Evolutionary conservation across 2,329 filamentous ascomycete species (phyloP).

Genomic region (Colletotrichum spinosum): DNA sequence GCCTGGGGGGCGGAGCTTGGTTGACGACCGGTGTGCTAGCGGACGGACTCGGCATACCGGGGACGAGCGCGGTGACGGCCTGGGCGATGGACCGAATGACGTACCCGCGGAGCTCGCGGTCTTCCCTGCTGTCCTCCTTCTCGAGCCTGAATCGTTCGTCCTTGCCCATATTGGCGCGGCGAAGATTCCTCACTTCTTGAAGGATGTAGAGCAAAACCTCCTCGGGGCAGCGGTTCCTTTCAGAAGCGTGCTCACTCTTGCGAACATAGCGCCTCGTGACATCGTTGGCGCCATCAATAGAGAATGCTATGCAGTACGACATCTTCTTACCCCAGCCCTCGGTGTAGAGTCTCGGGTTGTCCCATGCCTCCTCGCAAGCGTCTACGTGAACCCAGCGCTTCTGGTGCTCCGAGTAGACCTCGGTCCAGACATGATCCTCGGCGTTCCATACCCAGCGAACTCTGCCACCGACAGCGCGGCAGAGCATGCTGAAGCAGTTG

Average conservation of each 20-base stretch:
- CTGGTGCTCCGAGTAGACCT: slow-evolving; percentile 94
- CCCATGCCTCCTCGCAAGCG: slow-evolving; percentile 93
- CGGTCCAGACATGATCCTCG: slow-evolving; percentile 98
- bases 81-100: slow-evolving; percentile 80
- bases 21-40: slow-evolving; percentile 36
- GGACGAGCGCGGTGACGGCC: slow-evolving; percentile 76
- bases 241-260: slow-evolving; percentile 77
- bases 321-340: slow-evolving; percentile 98
- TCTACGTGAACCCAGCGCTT: slow-evolving; percentile 98
- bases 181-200: slow-evolving; percentile 88
- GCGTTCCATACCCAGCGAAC: slow-evolving; percentile 99
- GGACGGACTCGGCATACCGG: slow-evolving; percentile 54
- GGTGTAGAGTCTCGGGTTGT: slow-evolving; percentile 90
- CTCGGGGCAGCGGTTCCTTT: slow-evolving; percentile 84
- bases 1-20: slow-evolving; percentile 41
- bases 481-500: slow-evolving; percentile 99
- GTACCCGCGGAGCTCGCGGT: slow-evolving; percentile 79
- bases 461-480: slow-evolving; percentile 88
- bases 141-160: slow-evolving; percentile 84
- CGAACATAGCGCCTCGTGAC: slow-evolving; percentile 77
- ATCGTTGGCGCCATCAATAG: slow-evolving; percentile 82
- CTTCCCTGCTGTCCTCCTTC: slow-evolving; percentile 82
- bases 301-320: slow-evolving; percentile 97
- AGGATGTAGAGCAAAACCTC: slow-evolving; percentile 92
- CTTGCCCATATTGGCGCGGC: slow-evolving; percentile 86